phyloP scores from a whole-genome alignment of 768 basidiomycete genomes.

The Leccinum rimulosum region DNA sequence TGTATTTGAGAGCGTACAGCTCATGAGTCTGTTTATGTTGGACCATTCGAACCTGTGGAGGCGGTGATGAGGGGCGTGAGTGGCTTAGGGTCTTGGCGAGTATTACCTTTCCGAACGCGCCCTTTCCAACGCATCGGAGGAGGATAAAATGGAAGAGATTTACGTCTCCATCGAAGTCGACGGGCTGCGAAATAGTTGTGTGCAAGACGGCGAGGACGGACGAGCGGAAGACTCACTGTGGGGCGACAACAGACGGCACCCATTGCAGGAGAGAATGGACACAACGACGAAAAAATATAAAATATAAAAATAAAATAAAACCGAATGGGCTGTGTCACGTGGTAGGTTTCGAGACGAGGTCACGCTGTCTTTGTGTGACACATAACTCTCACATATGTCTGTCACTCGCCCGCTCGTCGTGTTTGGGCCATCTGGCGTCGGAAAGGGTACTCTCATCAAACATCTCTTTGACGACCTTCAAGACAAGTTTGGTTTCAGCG shows the following conservation, averaged over 20 bases:
- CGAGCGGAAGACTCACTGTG: constrained; percentile 45
- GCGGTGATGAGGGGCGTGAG: constrained; percentile 1
- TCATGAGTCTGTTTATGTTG: constrained; percentile 99
- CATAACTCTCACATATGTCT: constrained; percentile 5
- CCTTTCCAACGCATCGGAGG: constrained; percentile 94
- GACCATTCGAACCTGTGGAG: constrained; percentile 90
- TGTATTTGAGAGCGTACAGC: constrained; percentile 97
- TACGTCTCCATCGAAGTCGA: constrained; percentile 94
- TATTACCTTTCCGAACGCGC: constrained; percentile 93
- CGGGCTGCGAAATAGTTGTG: constrained; percentile 51
- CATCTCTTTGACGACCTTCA: constrained; percentile 80
- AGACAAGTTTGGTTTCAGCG: constrained; percentile 86
- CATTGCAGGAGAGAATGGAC: constrained; percentile 36
- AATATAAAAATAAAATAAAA: constrained; percentile 13
- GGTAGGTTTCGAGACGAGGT: neutral
- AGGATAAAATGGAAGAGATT: constrained; percentile 97
- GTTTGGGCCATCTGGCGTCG: constrained; percentile 91
- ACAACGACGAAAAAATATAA: neutral
- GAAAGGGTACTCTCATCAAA: constrained; percentile 86
- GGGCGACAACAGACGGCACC: constrained; percentile 85
- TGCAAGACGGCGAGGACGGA: neutral
- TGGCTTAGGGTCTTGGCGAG: neutral
- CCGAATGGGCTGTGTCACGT: constrained; percentile 14
- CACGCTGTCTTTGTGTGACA: neutral
- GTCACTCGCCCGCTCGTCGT: constrained; percentile 66